These are phyloP conservation scores for Sextonia rubra DNA, from an alignment of 164 flowering plant genomes.

Conservation along the genomic window DNA sequence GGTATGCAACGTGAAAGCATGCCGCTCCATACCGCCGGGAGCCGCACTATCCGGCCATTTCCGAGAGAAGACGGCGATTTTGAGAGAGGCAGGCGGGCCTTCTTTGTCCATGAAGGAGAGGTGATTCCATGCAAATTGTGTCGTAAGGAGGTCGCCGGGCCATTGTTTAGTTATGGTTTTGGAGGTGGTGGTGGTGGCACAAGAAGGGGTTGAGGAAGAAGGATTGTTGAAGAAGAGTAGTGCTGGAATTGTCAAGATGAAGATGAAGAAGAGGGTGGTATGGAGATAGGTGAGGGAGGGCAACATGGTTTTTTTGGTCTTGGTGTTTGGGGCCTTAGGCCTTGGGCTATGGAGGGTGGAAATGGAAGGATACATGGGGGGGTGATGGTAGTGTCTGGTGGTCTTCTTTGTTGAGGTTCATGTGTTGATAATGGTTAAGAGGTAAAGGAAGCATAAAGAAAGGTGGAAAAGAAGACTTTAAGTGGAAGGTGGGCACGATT, in stretches of 20 bases:
- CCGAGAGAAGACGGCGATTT: conserved; percentile 80
- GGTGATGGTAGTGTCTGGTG: background rate
- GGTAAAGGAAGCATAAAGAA: background rate
- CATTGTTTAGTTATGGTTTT: conserved; percentile 21
- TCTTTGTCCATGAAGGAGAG: conserved; percentile 26
- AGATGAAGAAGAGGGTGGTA: conserved; percentile 58
- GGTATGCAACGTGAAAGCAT: conserved; percentile 62
- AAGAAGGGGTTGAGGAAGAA: conserved; percentile 3
- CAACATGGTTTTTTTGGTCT: conserved; percentile 30
- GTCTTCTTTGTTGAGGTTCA: background rate
- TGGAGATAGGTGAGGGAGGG: conserved; percentile 33
- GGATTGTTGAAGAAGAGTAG: conserved; percentile 57
- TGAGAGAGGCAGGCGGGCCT: conserved; percentile 35
- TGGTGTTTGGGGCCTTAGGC: conserved; percentile 36
- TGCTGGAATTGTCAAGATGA: conserved; percentile 58
- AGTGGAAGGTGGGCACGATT: conserved; percentile 22
- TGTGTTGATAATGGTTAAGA: background rate
- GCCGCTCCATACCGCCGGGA: conserved; percentile 98
- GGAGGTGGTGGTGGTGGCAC: conserved; percentile 25
- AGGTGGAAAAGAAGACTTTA: background rate
- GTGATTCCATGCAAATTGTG: conserved; percentile 79
- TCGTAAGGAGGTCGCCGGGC: conserved; percentile 70
- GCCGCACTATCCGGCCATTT: conserved; percentile 68
- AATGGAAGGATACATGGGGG: conserved; percentile 1
- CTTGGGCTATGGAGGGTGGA: background rate